Evolutionary conservation across 352 stramenopile species (phyloP).

Genomic region (Globisporangium acanthophoron): DNA sequence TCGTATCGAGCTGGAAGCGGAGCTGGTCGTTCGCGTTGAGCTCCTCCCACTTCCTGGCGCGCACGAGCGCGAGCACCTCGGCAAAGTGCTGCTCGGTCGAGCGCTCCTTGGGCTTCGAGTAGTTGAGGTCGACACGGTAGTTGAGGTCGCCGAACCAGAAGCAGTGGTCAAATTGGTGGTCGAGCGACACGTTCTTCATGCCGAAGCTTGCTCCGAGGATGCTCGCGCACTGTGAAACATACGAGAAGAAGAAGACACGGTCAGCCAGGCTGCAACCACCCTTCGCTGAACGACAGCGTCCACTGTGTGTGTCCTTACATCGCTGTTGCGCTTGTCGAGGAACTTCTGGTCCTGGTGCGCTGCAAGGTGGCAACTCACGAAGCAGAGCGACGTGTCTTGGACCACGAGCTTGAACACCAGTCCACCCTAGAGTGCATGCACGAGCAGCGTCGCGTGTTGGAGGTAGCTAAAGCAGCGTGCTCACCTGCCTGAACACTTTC

Average conservation of each 20-base stretch:
- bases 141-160: constrained; percentile 88
- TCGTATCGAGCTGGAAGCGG: constrained; percentile 45
- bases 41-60: constrained; percentile 50
- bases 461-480: too few relatives aligned
- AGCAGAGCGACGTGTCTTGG: constrained; percentile 78
- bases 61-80: constrained; percentile 53
- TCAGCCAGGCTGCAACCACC: background rate
- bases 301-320: constrained; percentile 34
- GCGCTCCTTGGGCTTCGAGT: constrained; percentile 34
- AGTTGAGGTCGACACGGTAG: constrained; percentile 76
- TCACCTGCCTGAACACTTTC: background rate
- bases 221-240: constrained; percentile 41
- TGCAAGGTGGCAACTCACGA: constrained; percentile 82
- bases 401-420: constrained; percentile 73
- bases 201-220: constrained; percentile 69
- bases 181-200: constrained; percentile 59
- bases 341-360: constrained; percentile 85
- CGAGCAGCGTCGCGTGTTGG: too few relatives aligned
- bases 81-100: constrained; percentile 64
- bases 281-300: too few relatives aligned
- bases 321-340: constrained; percentile 77
- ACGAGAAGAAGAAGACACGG: background rate
- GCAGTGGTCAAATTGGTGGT: constrained; percentile 82
- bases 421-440: constrained; percentile 35
- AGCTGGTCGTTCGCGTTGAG: constrained; percentile 82